Percentiles rank a stretch among this genome's conserved stretches.
Conservation (phyloP, 257 asterid species). For the Vinca minor region DNA sequence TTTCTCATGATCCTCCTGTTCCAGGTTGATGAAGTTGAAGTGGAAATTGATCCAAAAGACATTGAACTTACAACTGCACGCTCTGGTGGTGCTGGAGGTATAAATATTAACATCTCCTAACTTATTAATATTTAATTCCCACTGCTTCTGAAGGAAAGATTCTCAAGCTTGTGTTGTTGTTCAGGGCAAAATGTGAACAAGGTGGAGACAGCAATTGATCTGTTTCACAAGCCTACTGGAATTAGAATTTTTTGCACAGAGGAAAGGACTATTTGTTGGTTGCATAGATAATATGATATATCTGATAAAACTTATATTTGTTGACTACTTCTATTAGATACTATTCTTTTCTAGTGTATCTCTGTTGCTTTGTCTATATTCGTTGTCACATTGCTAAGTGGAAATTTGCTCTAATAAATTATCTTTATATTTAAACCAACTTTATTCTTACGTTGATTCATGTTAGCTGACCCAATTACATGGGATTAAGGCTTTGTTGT, state of each 20-base stretch:
- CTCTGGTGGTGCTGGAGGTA: constrained; percentile 99
- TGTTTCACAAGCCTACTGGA: constrained; percentile 94
- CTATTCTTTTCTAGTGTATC: neutral
- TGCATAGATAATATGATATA: neutral
- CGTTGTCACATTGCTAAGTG: constrained; percentile 91
- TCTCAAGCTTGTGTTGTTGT: constrained; percentile 13
- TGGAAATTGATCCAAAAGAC: constrained; percentile 94
- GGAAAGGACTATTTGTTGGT: constrained; percentile 47
- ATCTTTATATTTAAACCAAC: too few relatives aligned
- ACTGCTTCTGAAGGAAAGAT: neutral
- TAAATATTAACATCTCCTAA: neutral
- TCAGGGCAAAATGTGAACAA: constrained; percentile 99
- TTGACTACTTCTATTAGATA: neutral
- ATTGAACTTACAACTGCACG: constrained; percentile 95
- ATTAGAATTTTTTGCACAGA: constrained; percentile 96
- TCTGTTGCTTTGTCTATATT: neutral
- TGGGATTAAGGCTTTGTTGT: too few relatives aligned
- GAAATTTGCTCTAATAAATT: too few relatives aligned
- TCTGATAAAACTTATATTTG: neutral
- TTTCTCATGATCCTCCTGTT: constrained; percentile 6
- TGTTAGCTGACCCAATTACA: too few relatives aligned
- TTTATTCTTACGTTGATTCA: too few relatives aligned
- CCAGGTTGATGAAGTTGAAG: constrained; percentile 98
- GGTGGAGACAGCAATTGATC: constrained; percentile 99
- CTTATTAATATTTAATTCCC: neutral